A percentile compares a stretch with the other conserved stretches of the same genome.
Evolutionary conservation across 768 basidiomycete genomes (phyloP).

Genomic region (Coprinopsis cinerea): DNA sequence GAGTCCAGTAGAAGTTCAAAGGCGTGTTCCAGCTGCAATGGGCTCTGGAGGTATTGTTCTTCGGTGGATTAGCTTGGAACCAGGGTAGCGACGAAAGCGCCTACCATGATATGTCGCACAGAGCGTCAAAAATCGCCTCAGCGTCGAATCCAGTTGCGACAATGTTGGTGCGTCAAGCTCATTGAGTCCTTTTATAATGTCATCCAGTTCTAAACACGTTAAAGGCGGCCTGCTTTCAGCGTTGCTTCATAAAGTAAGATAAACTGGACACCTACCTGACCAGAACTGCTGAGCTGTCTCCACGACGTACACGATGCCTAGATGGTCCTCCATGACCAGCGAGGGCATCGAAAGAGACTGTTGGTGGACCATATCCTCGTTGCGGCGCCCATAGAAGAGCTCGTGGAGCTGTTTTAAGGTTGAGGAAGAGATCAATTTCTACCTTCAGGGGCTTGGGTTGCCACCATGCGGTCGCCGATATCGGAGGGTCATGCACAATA

Average conservation of each 20-base stretch:
- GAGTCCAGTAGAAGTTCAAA: constrained; percentile 71
- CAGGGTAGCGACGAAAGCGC: constrained; percentile 19
- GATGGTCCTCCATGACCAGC: constrained; percentile 53
- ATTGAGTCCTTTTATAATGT: constrained; percentile 62
- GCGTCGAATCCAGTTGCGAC: constrained; percentile 67
- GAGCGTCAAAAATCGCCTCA: constrained; percentile 71
- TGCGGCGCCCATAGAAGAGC: constrained; percentile 5
- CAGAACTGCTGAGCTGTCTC: constrained; percentile 85
- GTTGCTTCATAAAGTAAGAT: neutral
- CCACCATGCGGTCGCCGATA: neutral
- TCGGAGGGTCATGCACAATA: neutral
- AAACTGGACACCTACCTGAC: constrained; percentile 54
- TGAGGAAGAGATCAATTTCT: neutral
- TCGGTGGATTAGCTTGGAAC: constrained; percentile 11
- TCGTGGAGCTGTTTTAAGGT: neutral
- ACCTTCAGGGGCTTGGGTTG: neutral
- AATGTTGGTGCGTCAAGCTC: constrained; percentile 62
- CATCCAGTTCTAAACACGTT: constrained; percentile 69
- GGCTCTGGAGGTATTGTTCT: constrained; percentile 83
- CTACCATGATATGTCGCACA: constrained; percentile 85
- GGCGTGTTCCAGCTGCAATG: constrained; percentile 80
- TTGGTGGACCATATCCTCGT: constrained; percentile 22
- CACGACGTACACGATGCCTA: constrained; percentile 80
- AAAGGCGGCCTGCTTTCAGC: neutral
- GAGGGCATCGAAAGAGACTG: constrained; percentile 22